Percentiles rank a stretch among this genome's conserved stretches.
Conservation (phyloP, 768 basidiomycete genomes). For the Punctularia strigosozonata region DNA sequence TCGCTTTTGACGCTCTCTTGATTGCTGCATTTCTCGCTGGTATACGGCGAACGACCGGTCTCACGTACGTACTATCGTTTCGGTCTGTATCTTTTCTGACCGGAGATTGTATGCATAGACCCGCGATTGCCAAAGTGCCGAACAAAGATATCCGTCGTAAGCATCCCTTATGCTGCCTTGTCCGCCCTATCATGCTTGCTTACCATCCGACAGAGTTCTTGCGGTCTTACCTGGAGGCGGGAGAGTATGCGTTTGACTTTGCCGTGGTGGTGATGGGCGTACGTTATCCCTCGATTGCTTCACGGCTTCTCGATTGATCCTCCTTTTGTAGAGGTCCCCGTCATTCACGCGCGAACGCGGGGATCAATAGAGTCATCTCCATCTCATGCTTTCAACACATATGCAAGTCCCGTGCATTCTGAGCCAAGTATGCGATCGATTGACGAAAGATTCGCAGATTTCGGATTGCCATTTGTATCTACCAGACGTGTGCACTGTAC, state of each 20-base stretch:
- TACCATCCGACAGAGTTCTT: slow-evolving; percentile 45
- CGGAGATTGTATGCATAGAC: slow-evolving; percentile 31
- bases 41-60: slow-evolving; percentile 70
- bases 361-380: no score
- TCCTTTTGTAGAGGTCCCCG: no score
- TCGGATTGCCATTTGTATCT: no score
- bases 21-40: slow-evolving; percentile 77
- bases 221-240: slow-evolving; percentile 73
- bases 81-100: neutral
- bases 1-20: slow-evolving; percentile 69
- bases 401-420: no score
- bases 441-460: no score
- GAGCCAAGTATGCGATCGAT: no score
- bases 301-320: slow-evolving; percentile 1
- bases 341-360: no score
- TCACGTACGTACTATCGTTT: slow-evolving; percentile 49
- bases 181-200: neutral
- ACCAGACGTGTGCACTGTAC: no score
- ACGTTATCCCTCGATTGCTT: slow-evolving; percentile 16
- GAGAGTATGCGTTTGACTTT: slow-evolving; percentile 82
- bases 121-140: slow-evolving; percentile 61
- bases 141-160: slow-evolving; percentile 85
- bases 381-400: no score
- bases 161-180: slow-evolving; percentile 18
- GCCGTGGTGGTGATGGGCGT: slow-evolving; percentile 78